These are phyloP conservation scores for Marasmius oreades DNA, from an alignment of 1,284 basidiomycete species.

Conservation along the genomic window DNA sequence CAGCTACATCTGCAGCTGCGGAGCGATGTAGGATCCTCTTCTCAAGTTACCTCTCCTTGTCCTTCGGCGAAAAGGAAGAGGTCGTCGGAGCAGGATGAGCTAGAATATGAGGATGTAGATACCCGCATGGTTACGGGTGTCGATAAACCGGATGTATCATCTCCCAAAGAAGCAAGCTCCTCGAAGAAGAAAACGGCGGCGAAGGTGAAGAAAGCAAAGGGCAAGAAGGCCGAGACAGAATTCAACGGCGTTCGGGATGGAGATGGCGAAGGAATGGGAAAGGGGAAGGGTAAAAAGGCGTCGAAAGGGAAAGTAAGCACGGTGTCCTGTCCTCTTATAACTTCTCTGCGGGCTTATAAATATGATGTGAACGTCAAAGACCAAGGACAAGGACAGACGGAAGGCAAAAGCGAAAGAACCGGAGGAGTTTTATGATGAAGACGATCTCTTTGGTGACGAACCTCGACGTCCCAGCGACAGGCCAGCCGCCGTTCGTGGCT, in stretches of 20 bases:
- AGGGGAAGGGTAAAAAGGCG: neutral
- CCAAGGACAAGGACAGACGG: too few relatives aligned
- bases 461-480: neutral
- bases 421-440: neutral
- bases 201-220: slow-evolving; percentile 1
- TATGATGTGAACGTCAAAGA: too few relatives aligned
- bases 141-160: neutral
- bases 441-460: neutral
- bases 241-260: neutral
- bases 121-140: neutral
- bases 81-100: neutral
- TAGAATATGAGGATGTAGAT: neutral
- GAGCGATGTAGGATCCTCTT: neutral
- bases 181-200: slow-evolving; percentile 7
- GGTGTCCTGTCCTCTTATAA: neutral
- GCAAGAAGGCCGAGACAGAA: neutral
- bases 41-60: neutral
- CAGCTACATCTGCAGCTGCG: neutral
- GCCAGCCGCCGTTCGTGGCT: neutral
- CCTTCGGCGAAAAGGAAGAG: neutral
- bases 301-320: neutral
- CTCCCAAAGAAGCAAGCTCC: neutral
- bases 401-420: slow-evolving; percentile 9
- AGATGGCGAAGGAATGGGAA: neutral
- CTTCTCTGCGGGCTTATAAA: neutral